These are phyloP conservation scores for Myxozyma neglecta DNA, from an alignment of 805 yeast genomes.

Conservation along the genomic window DNA sequence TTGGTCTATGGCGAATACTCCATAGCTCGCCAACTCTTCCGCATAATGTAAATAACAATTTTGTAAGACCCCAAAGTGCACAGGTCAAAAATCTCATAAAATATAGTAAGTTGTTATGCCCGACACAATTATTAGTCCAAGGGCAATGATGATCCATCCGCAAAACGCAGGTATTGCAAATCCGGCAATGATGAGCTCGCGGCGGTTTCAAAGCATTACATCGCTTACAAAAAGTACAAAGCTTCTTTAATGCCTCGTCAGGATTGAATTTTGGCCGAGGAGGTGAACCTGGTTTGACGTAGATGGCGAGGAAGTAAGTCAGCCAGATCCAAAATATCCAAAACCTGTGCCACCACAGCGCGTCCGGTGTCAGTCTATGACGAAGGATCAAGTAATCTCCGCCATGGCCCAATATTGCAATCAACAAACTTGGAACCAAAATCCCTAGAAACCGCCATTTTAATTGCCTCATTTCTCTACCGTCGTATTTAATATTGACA, in stretches of 20 bases:
- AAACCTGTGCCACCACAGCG: conserved; percentile 51
- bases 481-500: background rate
- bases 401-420: conserved; percentile 60
- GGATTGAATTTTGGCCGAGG: conserved; percentile 49
- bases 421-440: conserved; percentile 61
- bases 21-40: conserved; percentile 49
- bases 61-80: conserved; percentile 46
- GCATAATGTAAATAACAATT: conserved; percentile 47
- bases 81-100: conserved; percentile 73
- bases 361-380: conserved; percentile 43
- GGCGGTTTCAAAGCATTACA: conserved; percentile 77
- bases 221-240: conserved; percentile 47
- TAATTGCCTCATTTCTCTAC: conserved; percentile 16
- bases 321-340: conserved; percentile 64
- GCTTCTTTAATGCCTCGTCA: conserved; percentile 53
- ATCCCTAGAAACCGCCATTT: conserved; percentile 24
- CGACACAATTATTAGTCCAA: conserved; percentile 91
- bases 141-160: conserved; percentile 95
- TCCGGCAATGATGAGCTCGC: conserved; percentile 81
- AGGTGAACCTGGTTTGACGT: conserved; percentile 66
- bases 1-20: conserved; percentile 31
- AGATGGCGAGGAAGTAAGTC: conserved; percentile 70
- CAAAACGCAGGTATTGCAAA: conserved; percentile 64
- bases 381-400: conserved; percentile 58
- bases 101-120: conserved; percentile 73